These are phyloP conservation scores for Paraphaeosphaeria sporulosa DNA, from an alignment of 2,329 filamentous ascomycete genomes.

Conservation along the genomic window DNA sequence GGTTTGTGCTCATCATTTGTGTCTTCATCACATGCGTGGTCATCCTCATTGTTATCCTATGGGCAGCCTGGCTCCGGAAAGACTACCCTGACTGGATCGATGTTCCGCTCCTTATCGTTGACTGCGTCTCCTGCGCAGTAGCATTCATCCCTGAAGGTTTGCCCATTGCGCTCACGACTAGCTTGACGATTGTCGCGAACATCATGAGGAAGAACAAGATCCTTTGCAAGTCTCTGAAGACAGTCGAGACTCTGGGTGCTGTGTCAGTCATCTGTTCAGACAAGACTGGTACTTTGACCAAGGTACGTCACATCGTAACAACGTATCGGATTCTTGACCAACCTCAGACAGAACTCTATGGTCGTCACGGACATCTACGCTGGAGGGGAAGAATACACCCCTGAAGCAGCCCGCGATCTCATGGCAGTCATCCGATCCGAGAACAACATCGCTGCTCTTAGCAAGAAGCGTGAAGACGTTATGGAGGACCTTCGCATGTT, in stretches of 20 bases:
- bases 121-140: slow-evolving; percentile 73
- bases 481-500: slow-evolving; percentile 66
- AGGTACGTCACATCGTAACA: slow-evolving; percentile 28
- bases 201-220: slow-evolving; percentile 80
- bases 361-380: slow-evolving; percentile 73
- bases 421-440: slow-evolving; percentile 44
- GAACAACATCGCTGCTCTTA: slow-evolving; percentile 40
- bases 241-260: slow-evolving; percentile 76
- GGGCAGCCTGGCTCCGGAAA: slow-evolving; percentile 74
- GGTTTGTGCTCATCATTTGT: slow-evolving; percentile 76
- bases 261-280: slow-evolving; percentile 79
- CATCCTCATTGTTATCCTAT: slow-evolving; percentile 69
- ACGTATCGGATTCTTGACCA: not conserved
- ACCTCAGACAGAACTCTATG: slow-evolving; percentile 69
- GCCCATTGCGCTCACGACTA: slow-evolving; percentile 56
- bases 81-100: slow-evolving; percentile 74
- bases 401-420: slow-evolving; percentile 57
- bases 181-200: slow-evolving; percentile 77
- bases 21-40: slow-evolving; percentile 72
- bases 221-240: slow-evolving; percentile 81
- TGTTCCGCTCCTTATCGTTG: slow-evolving; percentile 75
- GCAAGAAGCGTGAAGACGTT: slow-evolving; percentile 37
- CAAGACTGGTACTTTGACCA: slow-evolving; percentile 76
- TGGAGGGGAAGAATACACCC: slow-evolving; percentile 60
- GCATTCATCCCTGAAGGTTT: slow-evolving; percentile 75